phyloP scores from a whole-genome alignment of 768 basidiomycete genomes.

The Pleurotus giganteus region DNA sequence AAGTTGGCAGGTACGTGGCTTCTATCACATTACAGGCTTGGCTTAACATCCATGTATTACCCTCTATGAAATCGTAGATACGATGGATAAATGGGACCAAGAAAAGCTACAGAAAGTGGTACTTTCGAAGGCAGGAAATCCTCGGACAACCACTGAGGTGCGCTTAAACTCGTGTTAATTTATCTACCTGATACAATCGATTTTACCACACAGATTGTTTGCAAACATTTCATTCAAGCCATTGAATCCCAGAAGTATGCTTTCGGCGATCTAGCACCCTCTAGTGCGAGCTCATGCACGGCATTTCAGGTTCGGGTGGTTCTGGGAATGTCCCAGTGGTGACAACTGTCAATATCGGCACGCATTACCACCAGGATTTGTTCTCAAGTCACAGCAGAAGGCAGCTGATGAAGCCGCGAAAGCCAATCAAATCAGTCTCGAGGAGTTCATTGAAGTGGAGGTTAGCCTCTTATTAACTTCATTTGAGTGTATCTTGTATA shows the following conservation, averaged over 20 bases:
- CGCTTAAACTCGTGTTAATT: slow-evolving; percentile 12
- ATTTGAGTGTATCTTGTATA: slow-evolving; percentile 5
- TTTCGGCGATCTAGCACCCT: not conserved
- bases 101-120: slow-evolving; percentile 91
- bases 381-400: slow-evolving; percentile 92
- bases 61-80: slow-evolving; percentile 51
- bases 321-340: slow-evolving; percentile 93
- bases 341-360: slow-evolving; percentile 92
- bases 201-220: slow-evolving; percentile 71
- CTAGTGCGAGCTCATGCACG: not conserved
- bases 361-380: slow-evolving; percentile 93
- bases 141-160: slow-evolving; percentile 89
- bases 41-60: not conserved
- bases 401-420: slow-evolving; percentile 89
- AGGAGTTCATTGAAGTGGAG: slow-evolving; percentile 98
- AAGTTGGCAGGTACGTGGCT: slow-evolving; percentile 61
- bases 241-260: slow-evolving; percentile 84
- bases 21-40: not conserved
- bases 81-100: slow-evolving; percentile 98
- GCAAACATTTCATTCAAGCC: slow-evolving; percentile 95
- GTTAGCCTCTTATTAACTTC: slow-evolving; percentile 36
- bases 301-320: slow-evolving; percentile 75
- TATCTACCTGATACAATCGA: not conserved
- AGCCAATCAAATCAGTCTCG: slow-evolving; percentile 84
- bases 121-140: slow-evolving; percentile 83